phyloP scores from a whole-genome alignment of 1,284 basidiomycete genomes.

The Boletus smithii region DNA sequence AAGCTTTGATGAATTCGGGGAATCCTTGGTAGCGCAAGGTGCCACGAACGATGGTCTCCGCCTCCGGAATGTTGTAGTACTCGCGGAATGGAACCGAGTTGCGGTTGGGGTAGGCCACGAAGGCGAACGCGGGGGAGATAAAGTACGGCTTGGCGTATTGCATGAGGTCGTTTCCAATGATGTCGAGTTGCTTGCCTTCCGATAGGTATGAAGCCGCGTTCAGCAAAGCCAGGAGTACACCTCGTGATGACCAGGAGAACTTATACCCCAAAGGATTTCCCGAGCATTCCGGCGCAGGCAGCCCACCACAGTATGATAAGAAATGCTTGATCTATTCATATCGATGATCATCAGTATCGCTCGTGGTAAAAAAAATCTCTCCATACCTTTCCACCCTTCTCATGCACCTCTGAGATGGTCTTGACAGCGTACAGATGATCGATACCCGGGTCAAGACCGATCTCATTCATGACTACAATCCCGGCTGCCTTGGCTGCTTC shows the following conservation, averaged over 20 bases:
- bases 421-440: slow-evolving; percentile 97
- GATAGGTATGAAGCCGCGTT: slow-evolving; percentile 87
- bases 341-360: slow-evolving; percentile 4
- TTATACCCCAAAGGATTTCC: slow-evolving; percentile 98
- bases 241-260: slow-evolving; percentile 98
- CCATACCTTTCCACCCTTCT: slow-evolving; percentile 85
- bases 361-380: not conserved
- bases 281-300: slow-evolving; percentile 87
- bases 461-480: slow-evolving; percentile 96
- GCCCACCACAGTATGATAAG: slow-evolving; percentile 95
- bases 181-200: slow-evolving; percentile 59
- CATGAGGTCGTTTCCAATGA: slow-evolving; percentile 81
- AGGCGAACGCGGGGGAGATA: slow-evolving; percentile 93
- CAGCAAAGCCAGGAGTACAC: slow-evolving; percentile 91
- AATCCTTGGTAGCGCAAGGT: slow-evolving; percentile 97
- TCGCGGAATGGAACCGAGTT: slow-evolving; percentile 88
- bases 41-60: slow-evolving; percentile 88
- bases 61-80: slow-evolving; percentile 91
- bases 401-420: slow-evolving; percentile 93
- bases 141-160: slow-evolving; percentile 87
- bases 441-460: slow-evolving; percentile 94
- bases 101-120: slow-evolving; percentile 97
- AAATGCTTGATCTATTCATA: slow-evolving; percentile 79
- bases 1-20: slow-evolving; percentile 91
- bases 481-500: slow-evolving; percentile 83